Conservation (phyloP, 768 basidiomycete species). For the Termitomyces sp. region DNA sequence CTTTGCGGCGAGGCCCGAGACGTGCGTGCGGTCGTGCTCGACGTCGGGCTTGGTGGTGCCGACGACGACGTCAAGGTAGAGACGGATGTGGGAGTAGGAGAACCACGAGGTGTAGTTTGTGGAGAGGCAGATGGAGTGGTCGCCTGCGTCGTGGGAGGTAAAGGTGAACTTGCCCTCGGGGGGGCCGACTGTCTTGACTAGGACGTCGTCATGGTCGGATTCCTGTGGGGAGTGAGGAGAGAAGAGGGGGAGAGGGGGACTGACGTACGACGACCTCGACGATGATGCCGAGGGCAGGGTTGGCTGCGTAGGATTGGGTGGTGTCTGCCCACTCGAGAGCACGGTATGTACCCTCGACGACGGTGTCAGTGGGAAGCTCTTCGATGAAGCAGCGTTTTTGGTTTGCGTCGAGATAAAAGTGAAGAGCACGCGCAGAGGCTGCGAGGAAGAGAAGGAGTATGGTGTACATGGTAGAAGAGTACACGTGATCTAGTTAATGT, state of each 20-base stretch:
- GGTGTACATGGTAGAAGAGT: no score
- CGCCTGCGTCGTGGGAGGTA: slow-evolving; percentile 93
- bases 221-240: slow-evolving; percentile 49
- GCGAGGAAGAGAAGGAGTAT: slow-evolving; percentile 13
- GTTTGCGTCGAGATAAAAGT: slow-evolving; percentile 95
- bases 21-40: slow-evolving; percentile 84
- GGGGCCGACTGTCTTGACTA: slow-evolving; percentile 89
- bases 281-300: slow-evolving; percentile 79
- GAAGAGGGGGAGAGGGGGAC: background rate
- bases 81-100: slow-evolving; percentile 79
- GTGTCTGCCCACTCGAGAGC: slow-evolving; percentile 89
- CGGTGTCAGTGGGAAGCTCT: slow-evolving; percentile 92
- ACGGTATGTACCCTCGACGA: slow-evolving; percentile 86
- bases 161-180: slow-evolving; percentile 93
- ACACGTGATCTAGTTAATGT: no score
- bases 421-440: slow-evolving; percentile 65
- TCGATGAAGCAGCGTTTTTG: slow-evolving; percentile 95
- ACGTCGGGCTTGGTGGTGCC: slow-evolving; percentile 81
- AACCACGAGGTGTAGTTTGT: slow-evolving; percentile 93
- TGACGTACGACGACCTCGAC: slow-evolving; percentile 82
- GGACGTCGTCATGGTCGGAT: slow-evolving; percentile 70
- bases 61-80: slow-evolving; percentile 92
- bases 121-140: slow-evolving; percentile 95
- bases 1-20: slow-evolving; percentile 75
- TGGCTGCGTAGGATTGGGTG: slow-evolving; percentile 57